These are phyloP conservation scores for Daldinia sp. DNA, from an alignment of 2,329 filamentous ascomycete genomes.

Conservation along the genomic window DNA sequence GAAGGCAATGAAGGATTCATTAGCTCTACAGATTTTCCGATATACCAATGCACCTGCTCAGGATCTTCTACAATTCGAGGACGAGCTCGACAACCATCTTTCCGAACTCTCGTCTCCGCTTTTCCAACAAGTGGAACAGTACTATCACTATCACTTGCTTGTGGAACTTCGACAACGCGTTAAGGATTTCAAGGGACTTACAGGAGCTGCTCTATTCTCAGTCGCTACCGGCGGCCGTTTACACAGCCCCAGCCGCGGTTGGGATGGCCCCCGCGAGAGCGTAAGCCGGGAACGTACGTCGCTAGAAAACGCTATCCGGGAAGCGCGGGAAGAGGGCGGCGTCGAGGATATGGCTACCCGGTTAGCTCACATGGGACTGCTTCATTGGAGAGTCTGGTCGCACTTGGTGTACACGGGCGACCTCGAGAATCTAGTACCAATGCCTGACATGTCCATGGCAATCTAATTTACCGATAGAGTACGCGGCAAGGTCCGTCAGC, in stretches of 20 bases:
- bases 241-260: constrained; percentile 54
- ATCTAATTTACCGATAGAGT: constrained; percentile 39
- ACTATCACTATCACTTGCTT: constrained; percentile 63
- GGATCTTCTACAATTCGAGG: constrained; percentile 62
- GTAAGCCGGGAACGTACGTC: constrained; percentile 43
- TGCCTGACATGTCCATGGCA: constrained; percentile 44
- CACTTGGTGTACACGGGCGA: constrained; percentile 74
- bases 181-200: constrained; percentile 64
- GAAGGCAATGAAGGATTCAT: constrained; percentile 64
- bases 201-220: constrained; percentile 66
- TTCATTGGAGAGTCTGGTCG: constrained; percentile 93
- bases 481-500: constrained; percentile 15
- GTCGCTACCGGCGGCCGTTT: constrained; percentile 66
- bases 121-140: constrained; percentile 63
- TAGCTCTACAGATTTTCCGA: constrained; percentile 71
- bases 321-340: constrained; percentile 64
- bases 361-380: constrained; percentile 82
- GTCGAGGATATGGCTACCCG: constrained; percentile 79
- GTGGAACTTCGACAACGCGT: constrained; percentile 63
- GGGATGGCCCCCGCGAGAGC: constrained; percentile 51
- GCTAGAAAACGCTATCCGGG: constrained; percentile 53
- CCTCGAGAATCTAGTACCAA: constrained; percentile 42
- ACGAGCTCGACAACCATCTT: constrained; percentile 61
- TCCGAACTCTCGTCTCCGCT: constrained; percentile 58
- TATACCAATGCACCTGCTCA: constrained; percentile 64